Conservation (phyloP, 345 rosid species). For the Trapa bicornis region DNA sequence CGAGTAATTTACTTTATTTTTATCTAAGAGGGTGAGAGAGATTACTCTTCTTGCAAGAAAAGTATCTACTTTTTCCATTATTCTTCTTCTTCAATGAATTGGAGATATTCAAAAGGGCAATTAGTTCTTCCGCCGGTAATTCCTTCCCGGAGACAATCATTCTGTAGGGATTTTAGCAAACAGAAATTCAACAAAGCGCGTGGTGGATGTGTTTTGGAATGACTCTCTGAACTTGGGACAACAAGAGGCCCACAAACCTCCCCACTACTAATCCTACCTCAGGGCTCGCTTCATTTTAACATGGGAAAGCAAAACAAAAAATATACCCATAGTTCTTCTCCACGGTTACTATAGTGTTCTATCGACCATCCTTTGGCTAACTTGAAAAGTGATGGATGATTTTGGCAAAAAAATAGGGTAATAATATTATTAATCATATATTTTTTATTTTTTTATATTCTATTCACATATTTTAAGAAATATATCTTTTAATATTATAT, state of each 20-base stretch:
- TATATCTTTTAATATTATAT: no score
- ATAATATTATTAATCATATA: no score
- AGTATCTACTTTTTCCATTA: not conserved
- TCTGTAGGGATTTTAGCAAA: conserved; percentile 1
- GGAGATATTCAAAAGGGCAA: conserved; percentile 3
- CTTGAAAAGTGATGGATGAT: no score
- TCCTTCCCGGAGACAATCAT: not conserved
- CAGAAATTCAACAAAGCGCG: not conserved
- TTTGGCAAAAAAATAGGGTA: no score
- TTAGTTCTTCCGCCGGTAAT: not conserved
- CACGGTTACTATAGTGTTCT: no score
- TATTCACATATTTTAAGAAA: no score
- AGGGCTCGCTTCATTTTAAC: no score
- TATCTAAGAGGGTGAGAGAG: not conserved
- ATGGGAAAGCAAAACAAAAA: no score
- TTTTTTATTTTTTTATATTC: no score
- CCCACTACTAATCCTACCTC: not conserved
- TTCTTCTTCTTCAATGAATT: not conserved
- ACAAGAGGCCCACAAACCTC: not conserved
- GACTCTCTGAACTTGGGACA: not conserved
- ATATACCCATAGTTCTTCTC: no score
- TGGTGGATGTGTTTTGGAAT: not conserved
- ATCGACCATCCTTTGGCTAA: no score
- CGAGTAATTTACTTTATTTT: not conserved
- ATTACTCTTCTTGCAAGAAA: conserved; percentile 4